Base-by-base conservation (phyloP, 2,329 filamentous ascomycete species). In the Rasamsonia emersonii region DNA sequence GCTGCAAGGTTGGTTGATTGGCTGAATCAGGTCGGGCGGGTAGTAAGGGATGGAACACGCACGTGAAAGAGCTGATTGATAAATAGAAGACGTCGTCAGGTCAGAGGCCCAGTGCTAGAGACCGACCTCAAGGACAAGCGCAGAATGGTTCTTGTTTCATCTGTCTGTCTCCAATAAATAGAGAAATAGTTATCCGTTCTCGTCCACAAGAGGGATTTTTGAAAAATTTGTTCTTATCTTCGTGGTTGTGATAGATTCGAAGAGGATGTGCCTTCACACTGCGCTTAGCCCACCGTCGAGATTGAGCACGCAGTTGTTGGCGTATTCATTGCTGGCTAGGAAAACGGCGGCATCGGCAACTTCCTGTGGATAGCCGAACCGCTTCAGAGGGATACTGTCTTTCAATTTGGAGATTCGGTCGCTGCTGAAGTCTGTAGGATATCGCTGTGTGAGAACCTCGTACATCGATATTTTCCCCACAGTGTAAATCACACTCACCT, bases 261-360 rank as follows among this genome's bases (percentile, higher is more conserved):
- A n/a, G n/a, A n/a, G n/a, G n/a, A n/a, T 7, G n/a, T 23, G n/a
- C n/a, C 26, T 5, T 30, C 53, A 82, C 31, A 62, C 46, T 30
- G 82, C 82, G 55, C 82, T 86, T 44, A 93, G 56, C 2, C 86
- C 86, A 10, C 86, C 86, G 57, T 93, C 86, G 17, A 94, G 67
- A 54, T 88, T 91, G 31, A 94, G 67, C 30, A 88, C 70, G 54
- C 84, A 91, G 44, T 93, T 93, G 55, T 89, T 89, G 35, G 85
- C 82, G 59, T 89, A 94, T 40, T 73, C 64, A 56, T 91, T 93
- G 28, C 70, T 70, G 18, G 75, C 80, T 10, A 93, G 68, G 55
- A 93, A 93, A 17, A 80, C 51, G 28, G 81, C 83, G 33, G 86
- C 85, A 49, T 88, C 77, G n/a, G 86, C 85, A 18, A 93, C 74